Conservation (phyloP, 2,329 filamentous ascomycete genomes). For the Phialophora expanda region DNA sequence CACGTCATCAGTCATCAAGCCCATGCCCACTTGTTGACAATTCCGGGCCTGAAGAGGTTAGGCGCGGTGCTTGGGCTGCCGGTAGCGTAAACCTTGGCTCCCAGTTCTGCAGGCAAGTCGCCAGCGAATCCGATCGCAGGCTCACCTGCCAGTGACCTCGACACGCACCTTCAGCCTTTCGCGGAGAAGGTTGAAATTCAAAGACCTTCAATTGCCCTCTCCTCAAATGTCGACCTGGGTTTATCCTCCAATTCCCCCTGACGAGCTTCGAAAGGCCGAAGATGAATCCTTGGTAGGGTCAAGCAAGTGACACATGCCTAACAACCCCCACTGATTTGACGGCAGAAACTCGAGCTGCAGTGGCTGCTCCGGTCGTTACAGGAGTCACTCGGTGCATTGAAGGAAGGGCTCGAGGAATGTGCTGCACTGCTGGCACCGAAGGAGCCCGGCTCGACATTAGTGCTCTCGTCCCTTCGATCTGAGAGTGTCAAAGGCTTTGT, state of each 20-base stretch:
- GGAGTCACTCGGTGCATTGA: constrained; percentile 65
- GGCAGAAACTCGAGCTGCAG: constrained; percentile 57
- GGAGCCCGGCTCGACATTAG: constrained; percentile 85
- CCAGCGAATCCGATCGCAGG: not conserved
- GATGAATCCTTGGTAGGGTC: constrained; percentile 57
- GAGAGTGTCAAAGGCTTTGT: constrained; percentile 92
- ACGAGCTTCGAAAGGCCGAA: constrained; percentile 59
- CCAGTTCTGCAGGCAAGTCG: not conserved
- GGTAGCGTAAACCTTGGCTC: constrained; percentile 26
- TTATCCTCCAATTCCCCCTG: constrained; percentile 62
- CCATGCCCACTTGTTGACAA: constrained; percentile 1
- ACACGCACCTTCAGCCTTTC: not conserved
- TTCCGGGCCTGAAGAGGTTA: constrained; percentile 6
- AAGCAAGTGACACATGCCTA: not conserved
- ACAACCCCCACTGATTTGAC: constrained; percentile 18
- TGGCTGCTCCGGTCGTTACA: constrained; percentile 68
- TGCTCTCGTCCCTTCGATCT: constrained; percentile 82
- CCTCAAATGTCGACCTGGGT: constrained; percentile 64
- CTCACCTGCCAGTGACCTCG: not conserved
- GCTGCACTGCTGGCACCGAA: constrained; percentile 82
- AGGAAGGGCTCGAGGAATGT: constrained; percentile 82
- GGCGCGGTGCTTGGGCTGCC: not conserved
- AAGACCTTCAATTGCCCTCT: not conserved
- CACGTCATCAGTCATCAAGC: constrained; percentile 20
- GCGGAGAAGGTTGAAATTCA: not conserved